Percentiles rank a stretch among this genome's conserved stretches.
phyloP scores from a whole-genome alignment of 2,329 filamentous ascomycete species.

The Apiospora malaysiana region DNA sequence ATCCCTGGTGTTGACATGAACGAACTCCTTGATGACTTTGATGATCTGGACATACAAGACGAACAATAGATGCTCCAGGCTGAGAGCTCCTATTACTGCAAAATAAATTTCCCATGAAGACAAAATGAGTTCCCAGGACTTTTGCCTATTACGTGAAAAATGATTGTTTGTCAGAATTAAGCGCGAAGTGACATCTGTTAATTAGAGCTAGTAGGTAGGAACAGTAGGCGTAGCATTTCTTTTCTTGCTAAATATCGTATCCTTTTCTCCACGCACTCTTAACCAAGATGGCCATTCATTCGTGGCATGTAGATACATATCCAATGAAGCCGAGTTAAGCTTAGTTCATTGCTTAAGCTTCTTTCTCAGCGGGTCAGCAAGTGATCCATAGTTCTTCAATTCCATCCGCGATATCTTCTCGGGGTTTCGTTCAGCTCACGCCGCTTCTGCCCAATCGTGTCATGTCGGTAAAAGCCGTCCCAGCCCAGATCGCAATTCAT shows the following conservation, averaged over 20 bases:
- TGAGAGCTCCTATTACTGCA: background rate
- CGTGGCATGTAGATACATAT: background rate
- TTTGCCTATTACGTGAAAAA: background rate
- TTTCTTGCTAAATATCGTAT: background rate
- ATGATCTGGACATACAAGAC: slow-evolving; percentile 79
- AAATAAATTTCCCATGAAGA: background rate
- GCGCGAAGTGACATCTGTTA: too few relatives aligned
- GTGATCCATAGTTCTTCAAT: background rate
- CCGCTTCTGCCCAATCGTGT: background rate
- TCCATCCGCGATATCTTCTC: background rate
- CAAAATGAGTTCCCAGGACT: background rate
- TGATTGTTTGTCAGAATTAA: background rate
- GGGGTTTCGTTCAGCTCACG: background rate
- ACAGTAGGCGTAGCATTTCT: too few relatives aligned
- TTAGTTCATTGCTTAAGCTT: background rate
- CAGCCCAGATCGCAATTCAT: background rate
- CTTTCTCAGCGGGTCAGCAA: background rate
- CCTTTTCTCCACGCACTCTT: background rate
- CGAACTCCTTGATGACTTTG: slow-evolving; percentile 89
- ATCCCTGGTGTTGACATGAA: slow-evolving; percentile 77
- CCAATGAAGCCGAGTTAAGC: background rate
- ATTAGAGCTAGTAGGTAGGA: too few relatives aligned
- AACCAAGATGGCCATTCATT: background rate
- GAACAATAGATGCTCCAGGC: slow-evolving; percentile 32
- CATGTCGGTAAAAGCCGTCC: background rate